These are phyloP conservation scores for Arthonia radiata DNA, from an alignment of 495 filamentous ascomycete genomes.

Conservation along the genomic window DNA sequence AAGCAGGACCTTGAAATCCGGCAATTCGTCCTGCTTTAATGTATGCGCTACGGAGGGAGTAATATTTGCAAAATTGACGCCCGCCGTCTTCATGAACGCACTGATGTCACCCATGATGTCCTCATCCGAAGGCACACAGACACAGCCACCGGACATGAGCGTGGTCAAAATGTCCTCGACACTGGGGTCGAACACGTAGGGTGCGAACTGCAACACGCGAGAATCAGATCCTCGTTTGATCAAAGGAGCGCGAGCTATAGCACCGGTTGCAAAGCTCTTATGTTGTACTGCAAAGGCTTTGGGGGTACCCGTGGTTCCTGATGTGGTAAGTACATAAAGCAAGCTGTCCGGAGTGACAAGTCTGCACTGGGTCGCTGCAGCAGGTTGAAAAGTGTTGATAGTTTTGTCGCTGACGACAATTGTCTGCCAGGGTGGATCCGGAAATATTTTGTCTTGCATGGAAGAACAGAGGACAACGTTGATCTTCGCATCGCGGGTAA, in stretches of 20 bases:
- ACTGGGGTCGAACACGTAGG: constrained; percentile 43
- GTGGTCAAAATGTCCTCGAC: constrained; percentile 41
- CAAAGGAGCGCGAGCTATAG: too few species aligned
- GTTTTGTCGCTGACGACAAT: constrained; percentile 2
- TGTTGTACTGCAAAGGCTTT: too few species aligned
- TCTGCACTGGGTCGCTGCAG: too few species aligned
- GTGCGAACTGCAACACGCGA: constrained; percentile 40
- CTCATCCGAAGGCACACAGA: too few species aligned
- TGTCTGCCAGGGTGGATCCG: constrained; percentile 2
- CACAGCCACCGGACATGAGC: constrained; percentile 1
- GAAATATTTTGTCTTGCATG: constrained; percentile 2
- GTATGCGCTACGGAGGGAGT: constrained; percentile 6
- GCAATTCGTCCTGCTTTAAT: constrained; percentile 4
- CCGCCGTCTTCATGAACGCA: constrained; percentile 8
- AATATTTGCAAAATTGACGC: constrained; percentile 15
- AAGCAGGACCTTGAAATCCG: constrained; percentile 5
- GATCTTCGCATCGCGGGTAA: constrained; percentile 13
- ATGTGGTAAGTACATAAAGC: too few species aligned
- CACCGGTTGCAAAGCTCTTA: too few species aligned
- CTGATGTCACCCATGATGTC: constrained; percentile 12
- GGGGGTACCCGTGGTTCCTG: too few species aligned
- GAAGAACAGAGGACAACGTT: constrained; percentile 18
- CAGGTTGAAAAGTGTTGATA: too few species aligned
- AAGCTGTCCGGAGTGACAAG: too few species aligned
- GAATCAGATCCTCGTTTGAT: constrained; percentile 19